Evolutionary conservation across 768 basidiomycete species (phyloP).

Genomic region (Mycena epipterygia): DNA sequence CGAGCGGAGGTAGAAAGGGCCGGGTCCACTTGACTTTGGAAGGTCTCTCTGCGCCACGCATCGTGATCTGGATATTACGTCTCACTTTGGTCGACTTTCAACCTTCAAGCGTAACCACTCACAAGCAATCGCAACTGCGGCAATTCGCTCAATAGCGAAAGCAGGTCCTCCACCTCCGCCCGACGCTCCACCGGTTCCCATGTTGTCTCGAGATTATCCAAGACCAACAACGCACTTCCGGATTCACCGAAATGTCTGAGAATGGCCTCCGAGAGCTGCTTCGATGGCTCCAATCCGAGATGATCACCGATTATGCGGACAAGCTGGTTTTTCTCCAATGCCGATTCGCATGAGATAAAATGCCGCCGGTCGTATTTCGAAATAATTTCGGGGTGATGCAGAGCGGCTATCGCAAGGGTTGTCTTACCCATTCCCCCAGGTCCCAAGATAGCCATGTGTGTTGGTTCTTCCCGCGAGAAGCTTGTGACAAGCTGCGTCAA

Average conservation of each 20-base stretch:
- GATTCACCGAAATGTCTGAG: not conserved
- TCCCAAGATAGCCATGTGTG: not conserved
- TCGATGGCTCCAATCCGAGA: slow-evolving; percentile 11
- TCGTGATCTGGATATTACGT: slow-evolving; percentile 23
- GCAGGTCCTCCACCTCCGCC: slow-evolving; percentile 22
- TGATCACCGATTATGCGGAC: not conserved
- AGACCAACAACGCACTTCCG: slow-evolving; percentile 4
- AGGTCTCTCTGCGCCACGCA: slow-evolving; percentile 30
- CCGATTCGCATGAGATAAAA: slow-evolving; percentile 30
- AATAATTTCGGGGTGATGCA: slow-evolving; percentile 3
- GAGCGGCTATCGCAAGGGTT: not conserved
- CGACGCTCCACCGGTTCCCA: slow-evolving; percentile 20
- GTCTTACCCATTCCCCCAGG: slow-evolving; percentile 26
- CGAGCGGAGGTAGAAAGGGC: slow-evolving; percentile 22
- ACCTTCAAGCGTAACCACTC: not conserved
- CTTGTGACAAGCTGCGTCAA: not conserved
- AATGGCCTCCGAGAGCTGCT: not conserved
- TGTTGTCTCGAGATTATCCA: slow-evolving; percentile 30
- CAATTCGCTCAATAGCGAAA: slow-evolving; percentile 12
- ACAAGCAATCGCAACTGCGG: slow-evolving; percentile 17
- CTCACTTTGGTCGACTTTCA: not conserved
- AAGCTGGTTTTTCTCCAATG: not conserved
- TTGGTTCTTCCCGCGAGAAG: not conserved
- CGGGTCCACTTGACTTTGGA: slow-evolving; percentile 22
- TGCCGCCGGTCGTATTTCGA: slow-evolving; percentile 1